Base-by-base conservation (phyloP, 1,139 yeast genomes). In the Wickerhamomyces sp. region DNA sequence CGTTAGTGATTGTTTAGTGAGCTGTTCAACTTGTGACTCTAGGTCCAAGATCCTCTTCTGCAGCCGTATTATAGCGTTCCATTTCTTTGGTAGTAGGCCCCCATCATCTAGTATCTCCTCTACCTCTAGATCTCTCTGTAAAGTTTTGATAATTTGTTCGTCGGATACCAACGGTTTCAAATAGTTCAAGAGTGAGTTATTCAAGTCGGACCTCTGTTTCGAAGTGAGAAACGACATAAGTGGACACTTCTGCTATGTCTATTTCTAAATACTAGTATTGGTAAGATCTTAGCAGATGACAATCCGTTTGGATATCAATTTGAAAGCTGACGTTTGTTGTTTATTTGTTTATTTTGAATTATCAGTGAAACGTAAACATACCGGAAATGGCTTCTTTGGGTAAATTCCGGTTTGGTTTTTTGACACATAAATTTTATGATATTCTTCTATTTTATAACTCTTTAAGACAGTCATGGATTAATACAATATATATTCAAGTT, bases 1-100 rank as follows among this genome's bases (percentile, higher is more conserved):
- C 11, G 48, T 44, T 4, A 34, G 14, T 29, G 53, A 38, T n/a
- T 38, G 45, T 38, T 52, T 50, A 13, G 57, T 37, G 29, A 51
- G 45, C 36, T 54, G 56, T 18, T 55, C 53, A 8, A 57, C 45
- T 39, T 59, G 60, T 6, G 53, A 42, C 47, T 73, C 77, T 34
- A 74, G 64, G 46, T 84, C 94, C 47, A 84, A 68, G 41, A 90
- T 82, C 57, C 79, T 77, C 52, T 83, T 78, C 64, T 91, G 97
- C 37, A 91, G 70, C 44, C 96, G 70, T 34, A 88, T 72, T 7
- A 91, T 94, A 0, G 95, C 84, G 1, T 86, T 75, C 98, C 98
- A 91, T 66, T 90, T 91, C 66, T 84, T 86, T 56, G 87, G 94
- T 38, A 91, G 69, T 43, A 84, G 70, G 49, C 73, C 67, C 33